Evolutionary conservation across 2,329 filamentous ascomycete genomes (phyloP), one percentile per base, ranked within the genome.

Genomic region (Hyphodiscus sp.): DNA sequence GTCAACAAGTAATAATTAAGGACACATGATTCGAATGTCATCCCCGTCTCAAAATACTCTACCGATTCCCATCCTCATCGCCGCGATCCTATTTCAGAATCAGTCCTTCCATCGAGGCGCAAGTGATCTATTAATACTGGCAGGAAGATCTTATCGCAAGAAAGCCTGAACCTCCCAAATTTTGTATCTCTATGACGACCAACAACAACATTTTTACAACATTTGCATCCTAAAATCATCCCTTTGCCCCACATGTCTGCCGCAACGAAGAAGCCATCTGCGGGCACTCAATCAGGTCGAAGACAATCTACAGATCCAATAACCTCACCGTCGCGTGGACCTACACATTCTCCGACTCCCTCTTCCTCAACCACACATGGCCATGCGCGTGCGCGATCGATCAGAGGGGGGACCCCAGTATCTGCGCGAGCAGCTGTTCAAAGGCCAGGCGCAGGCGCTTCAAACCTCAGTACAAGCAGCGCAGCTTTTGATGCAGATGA

Each of bases 351-450:
- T 16, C 61, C 65, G 38, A 58, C 65, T 29, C 57, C 64, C 18
- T 49, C 64, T 41, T 46, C 63, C 42, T 44, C 65, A 11, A 44
- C 60, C 26, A 20, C 61, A 47, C 67, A 65, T 57, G 63, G 62
- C 33, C 54, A 77, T n/a, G 73, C 76, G 51, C 79, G 85, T 56
- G 83, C 79, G 46, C 80, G 85, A 57, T 89, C 88, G 15, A 74
- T 82, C 57, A 82, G 87, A 64, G 74, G 74, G 33, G 78, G 77
- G 51, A 80, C 79, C n/a, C 81, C 85, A 30, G 80, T 89, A 20
- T 89, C 88, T 57, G 87, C 87, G 56, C 84, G 88, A 63, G 85
- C 85, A 50, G 83, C 86, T 51, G 82, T 82, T 50, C 76, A 82
- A 61, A 81, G 86, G 61, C 79, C 76, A 9, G 70, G 69, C 50